Percentiles rank a stretch among this genome's conserved stretches.
These are phyloP conservation scores for Emmonsiellopsis sp. DNA, from an alignment of 2,329 filamentous ascomycete genomes.

Conservation along the genomic window DNA sequence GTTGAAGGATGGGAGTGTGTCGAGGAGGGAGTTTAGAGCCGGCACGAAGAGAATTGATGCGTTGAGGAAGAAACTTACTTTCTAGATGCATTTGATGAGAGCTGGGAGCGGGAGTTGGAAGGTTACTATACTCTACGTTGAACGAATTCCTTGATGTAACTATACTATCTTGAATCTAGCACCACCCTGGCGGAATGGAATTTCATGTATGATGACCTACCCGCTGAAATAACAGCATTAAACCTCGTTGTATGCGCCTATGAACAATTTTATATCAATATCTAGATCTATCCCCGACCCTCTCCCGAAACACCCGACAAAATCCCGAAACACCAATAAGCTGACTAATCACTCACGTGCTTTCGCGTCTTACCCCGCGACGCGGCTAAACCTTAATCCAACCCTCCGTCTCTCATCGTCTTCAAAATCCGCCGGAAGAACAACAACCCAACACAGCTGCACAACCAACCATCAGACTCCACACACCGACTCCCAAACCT, in stretches of 20 bases:
- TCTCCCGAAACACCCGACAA: background rate
- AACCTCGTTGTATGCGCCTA: too few relatives aligned
- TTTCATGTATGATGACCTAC: too few relatives aligned
- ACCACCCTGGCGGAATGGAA: too few relatives aligned
- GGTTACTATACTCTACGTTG: too few relatives aligned
- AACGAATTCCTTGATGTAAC: too few relatives aligned
- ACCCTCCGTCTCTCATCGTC: background rate
- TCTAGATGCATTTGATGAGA: background rate
- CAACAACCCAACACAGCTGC: background rate
- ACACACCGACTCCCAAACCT: background rate
- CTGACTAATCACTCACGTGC: background rate
- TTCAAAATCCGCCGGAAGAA: background rate
- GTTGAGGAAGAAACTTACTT: constrained; percentile 9
- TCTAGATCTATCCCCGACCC: too few relatives aligned
- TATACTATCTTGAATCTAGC: too few relatives aligned
- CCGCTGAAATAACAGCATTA: too few relatives aligned
- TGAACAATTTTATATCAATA: too few relatives aligned
- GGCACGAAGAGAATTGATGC: constrained; percentile 13
- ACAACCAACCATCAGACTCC: background rate
- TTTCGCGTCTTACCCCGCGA: background rate
- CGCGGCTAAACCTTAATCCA: background rate
- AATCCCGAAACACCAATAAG: background rate
- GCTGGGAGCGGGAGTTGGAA: background rate
- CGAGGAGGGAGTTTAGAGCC: constrained; percentile 8
- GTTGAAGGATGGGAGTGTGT: constrained; percentile 12